These are phyloP conservation scores for Chionographis japonica DNA, from an alignment of 106 monocot genomes.

Conservation along the genomic window DNA sequence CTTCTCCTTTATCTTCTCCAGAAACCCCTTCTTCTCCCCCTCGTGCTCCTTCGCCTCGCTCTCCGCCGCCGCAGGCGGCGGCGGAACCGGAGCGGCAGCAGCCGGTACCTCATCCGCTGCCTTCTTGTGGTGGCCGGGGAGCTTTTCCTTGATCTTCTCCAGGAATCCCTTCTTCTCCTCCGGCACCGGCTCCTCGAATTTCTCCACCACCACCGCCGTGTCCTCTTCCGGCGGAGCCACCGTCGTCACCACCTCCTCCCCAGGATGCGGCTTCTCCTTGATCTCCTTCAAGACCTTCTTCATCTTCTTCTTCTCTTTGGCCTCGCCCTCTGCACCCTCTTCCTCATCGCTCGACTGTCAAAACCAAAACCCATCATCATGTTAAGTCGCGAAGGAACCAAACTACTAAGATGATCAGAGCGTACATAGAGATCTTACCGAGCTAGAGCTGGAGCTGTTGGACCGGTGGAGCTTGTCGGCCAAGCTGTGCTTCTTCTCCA, in stretches of 20 bases:
- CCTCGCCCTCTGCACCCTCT: constrained; percentile 30
- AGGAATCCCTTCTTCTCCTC: constrained; percentile 35
- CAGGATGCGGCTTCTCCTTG: neutral
- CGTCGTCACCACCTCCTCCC: neutral
- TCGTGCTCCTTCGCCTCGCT: constrained; percentile 10
- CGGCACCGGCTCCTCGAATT: constrained; percentile 1
- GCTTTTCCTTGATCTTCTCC: constrained; percentile 63
- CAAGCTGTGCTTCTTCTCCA: constrained; percentile 32
- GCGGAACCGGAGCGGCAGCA: neutral
- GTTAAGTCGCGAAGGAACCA: neutral
- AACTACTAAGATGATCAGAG: neutral
- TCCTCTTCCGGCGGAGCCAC: constrained; percentile 1
- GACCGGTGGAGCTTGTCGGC: constrained; percentile 44
- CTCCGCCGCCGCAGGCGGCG: neutral
- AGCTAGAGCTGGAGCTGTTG: constrained; percentile 53
- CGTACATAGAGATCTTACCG: constrained; percentile 29
- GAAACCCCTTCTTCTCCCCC: constrained; percentile 71
- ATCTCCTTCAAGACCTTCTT: neutral
- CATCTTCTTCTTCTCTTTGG: constrained; percentile 38
- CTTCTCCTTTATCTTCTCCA: constrained; percentile 82
- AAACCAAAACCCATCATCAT: neutral
- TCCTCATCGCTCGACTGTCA: constrained; percentile 62
- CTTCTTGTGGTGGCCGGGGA: constrained; percentile 43
- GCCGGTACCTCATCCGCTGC: constrained; percentile 5
- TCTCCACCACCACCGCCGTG: constrained; percentile 21